Evolutionary conservation across 1,284 basidiomycete genomes (phyloP).

Genomic region (Exsudoporus floridanus): DNA sequence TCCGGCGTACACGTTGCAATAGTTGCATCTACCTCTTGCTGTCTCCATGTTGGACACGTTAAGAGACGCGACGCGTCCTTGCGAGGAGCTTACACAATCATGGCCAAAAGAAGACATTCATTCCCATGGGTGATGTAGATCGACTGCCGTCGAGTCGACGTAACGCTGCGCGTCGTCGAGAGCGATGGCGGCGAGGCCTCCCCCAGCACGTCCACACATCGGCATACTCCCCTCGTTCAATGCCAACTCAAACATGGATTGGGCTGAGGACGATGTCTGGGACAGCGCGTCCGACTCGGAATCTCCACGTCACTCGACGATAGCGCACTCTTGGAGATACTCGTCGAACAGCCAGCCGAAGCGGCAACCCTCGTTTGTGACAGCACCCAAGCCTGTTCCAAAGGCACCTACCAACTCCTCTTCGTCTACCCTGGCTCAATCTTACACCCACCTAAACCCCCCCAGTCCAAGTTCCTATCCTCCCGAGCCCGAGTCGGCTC

Average conservation of each 20-base stretch:
- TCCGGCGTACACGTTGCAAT: conserved; percentile 28
- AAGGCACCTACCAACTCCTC: conserved; percentile 51
- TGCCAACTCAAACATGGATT: conserved; percentile 52
- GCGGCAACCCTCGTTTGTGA: conserved; percentile 38
- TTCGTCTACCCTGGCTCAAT: conserved; percentile 71
- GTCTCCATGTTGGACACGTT: too few species aligned
- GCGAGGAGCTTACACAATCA: neutral
- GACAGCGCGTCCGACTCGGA: conserved; percentile 85
- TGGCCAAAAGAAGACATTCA: neutral
- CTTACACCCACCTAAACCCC: conserved; percentile 76
- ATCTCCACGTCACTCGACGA: conserved; percentile 52
- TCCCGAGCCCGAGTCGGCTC: conserved; percentile 42
- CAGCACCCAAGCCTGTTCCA: conserved; percentile 61
- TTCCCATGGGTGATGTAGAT: conserved; percentile 17
- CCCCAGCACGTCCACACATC: conserved; percentile 75
- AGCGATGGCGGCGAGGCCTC: conserved; percentile 64
- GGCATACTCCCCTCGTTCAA: conserved; percentile 57
- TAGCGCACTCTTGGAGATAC: conserved; percentile 49
- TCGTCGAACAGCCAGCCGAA: conserved; percentile 33
- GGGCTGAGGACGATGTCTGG: conserved; percentile 88
- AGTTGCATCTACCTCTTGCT: conserved; percentile 20
- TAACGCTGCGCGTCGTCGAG: conserved; percentile 20
- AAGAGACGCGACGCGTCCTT: neutral
- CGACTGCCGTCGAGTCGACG: neutral
- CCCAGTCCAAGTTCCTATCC: conserved; percentile 79